Percentiles rank a stretch among this genome's conserved stretches.
These are phyloP conservation scores for Coemansia sp. DNA, from an alignment of 192 early-diverging fungal species.

Conservation along the genomic window DNA sequence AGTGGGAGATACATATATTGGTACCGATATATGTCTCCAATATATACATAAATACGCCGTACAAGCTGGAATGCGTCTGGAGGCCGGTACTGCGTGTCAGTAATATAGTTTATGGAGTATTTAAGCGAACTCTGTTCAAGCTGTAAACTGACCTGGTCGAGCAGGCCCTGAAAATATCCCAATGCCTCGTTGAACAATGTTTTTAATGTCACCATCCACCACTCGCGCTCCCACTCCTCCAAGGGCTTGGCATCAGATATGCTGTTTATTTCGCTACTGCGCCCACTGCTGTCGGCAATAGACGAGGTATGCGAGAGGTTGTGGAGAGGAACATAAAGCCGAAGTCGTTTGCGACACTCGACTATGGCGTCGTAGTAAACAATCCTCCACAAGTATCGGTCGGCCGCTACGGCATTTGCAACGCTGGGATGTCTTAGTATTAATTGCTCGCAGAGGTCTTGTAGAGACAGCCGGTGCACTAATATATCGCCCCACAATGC, in stretches of 20 bases:
- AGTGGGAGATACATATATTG: slow-evolving; percentile 45
- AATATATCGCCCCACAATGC: slow-evolving; percentile 42
- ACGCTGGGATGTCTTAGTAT: slow-evolving; percentile 16
- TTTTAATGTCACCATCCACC: slow-evolving; percentile 37
- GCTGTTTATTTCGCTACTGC: slow-evolving; percentile 13
- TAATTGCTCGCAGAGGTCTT: slow-evolving; percentile 37
- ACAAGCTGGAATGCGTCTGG: slow-evolving; percentile 22
- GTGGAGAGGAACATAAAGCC: slow-evolving; percentile 26
- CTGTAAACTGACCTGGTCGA: slow-evolving; percentile 7
- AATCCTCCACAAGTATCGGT: slow-evolving; percentile 34
- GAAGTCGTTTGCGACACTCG: slow-evolving; percentile 47
- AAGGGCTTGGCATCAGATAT: slow-evolving; percentile 6
- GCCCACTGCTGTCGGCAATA: slow-evolving; percentile 18
- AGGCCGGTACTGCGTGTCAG: slow-evolving; percentile 1
- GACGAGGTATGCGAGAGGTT: slow-evolving; percentile 36
- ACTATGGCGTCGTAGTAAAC: slow-evolving; percentile 44
- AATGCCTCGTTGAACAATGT: slow-evolving; percentile 45
- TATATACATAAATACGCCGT: slow-evolving; percentile 26
- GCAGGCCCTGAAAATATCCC: slow-evolving; percentile 38
- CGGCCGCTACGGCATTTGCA: slow-evolving; percentile 21
- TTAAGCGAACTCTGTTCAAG: slow-evolving; percentile 14
- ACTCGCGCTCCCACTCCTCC: slow-evolving; percentile 38
- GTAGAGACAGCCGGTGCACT: slow-evolving; percentile 31
- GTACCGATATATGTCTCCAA: slow-evolving; percentile 49
- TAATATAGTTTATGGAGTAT: slow-evolving; percentile 8